Base-by-base conservation (phyloP, 106 monocot species). In the Dioscorea dumetorum region DNA sequence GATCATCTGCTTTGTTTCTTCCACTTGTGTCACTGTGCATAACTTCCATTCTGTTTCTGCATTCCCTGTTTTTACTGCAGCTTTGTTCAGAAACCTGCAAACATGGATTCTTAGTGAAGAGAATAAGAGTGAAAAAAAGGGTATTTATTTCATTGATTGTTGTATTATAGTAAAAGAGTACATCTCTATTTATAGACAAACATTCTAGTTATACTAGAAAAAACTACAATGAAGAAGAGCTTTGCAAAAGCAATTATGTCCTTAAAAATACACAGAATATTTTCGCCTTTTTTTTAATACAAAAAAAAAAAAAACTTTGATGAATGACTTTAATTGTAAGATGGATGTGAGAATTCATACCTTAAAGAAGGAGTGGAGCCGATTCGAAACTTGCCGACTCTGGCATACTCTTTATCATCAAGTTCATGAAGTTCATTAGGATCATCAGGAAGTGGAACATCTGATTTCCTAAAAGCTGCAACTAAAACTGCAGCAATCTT, bases 61-160 rank as follows among this genome's bases (percentile, higher is more conserved):
- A 7, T 53, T 17, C 1, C 62, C 62, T 0, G 28, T 54, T 52
- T 48, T 70, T 4, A 91, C 82, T 13, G 91, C 87, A 11, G 91
- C 91, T 65, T 67, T 87, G 70, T 82, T 76, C 4, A 91, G 75
- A 57, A 74, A 84, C 35, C 86, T 86, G 67, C 14, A 24, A 41
- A 41, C 5, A 41, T 41, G 41, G 0, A 41, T 41, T 41, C 28
- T 28, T 28, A 28, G 28, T 28, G 28, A 28, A 28, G 28, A 28
- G 3, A 28, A 28, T 28, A 28, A 1, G 3, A n/a, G n/a, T n/a
- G n/a, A n/a, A n/a, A n/a, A n/a, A n/a, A n/a, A n/a, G n/a, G n/a
- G n/a, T n/a, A n/a, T n/a, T 3, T 28, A 3, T 28, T 28, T 28
- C 28, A 28, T 28, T 28, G 28, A 28, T 28, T 28, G 28, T 28